phyloP scores from a whole-genome alignment of 2,329 filamentous ascomycete genomes.

The Lachnum nothofagi region DNA sequence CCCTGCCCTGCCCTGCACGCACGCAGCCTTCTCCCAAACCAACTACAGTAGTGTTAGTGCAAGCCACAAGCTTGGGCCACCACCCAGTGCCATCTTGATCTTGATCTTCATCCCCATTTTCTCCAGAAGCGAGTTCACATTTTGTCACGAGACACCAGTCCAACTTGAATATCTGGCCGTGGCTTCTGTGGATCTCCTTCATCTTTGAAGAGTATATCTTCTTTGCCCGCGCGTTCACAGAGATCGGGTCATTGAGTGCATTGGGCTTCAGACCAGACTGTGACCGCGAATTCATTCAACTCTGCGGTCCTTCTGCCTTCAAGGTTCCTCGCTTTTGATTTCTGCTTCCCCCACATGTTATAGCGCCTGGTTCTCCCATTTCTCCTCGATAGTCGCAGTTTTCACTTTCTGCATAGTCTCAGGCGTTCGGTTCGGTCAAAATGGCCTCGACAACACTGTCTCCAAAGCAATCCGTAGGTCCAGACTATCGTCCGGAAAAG shows the following conservation, averaged over 20 bases:
- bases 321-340: not conserved
- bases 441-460: conserved; percentile 27
- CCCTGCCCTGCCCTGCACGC: no score
- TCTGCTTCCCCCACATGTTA: no score
- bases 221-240: not conserved
- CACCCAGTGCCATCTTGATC: no score
- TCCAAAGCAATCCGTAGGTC: conserved; percentile 67
- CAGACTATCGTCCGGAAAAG: conserved; percentile 67
- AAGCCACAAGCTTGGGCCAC: no score
- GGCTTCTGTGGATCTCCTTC: not conserved
- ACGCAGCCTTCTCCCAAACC: no score
- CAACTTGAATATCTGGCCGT: not conserved
- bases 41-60: no score
- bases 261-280: not conserved
- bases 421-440: conserved; percentile 1
- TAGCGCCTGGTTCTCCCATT: not conserved
- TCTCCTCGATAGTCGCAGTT: not conserved
- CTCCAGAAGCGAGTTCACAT: no score
- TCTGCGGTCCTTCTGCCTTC: not conserved
- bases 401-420: not conserved
- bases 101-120: no score
- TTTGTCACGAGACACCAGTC: conserved; percentile 1
- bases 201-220: not conserved
- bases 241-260: not conserved
- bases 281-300: not conserved